These are phyloP conservation scores for Phytophthora vignae DNA, from an alignment of 352 stramenopile genomes.

Conservation along the genomic window DNA sequence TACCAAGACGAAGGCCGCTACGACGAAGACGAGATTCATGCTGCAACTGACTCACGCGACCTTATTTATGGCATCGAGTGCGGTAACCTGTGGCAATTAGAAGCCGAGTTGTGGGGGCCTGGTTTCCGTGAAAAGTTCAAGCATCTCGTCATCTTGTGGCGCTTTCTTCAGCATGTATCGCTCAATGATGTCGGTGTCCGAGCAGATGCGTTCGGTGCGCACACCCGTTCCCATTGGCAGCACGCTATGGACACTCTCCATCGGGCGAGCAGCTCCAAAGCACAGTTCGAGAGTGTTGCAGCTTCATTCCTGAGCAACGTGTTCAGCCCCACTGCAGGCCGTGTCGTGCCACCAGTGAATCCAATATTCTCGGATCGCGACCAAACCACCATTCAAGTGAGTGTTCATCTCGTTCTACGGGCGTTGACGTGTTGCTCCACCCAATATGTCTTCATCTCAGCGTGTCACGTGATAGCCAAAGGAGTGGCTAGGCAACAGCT, in stretches of 20 bases:
- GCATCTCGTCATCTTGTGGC: conserved; percentile 1
- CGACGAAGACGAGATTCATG: background rate
- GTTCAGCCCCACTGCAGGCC: background rate
- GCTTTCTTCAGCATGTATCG: background rate
- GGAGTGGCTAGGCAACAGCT: background rate
- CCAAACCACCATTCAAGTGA: background rate
- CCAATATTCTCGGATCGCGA: background rate
- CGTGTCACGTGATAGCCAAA: background rate
- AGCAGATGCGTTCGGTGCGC: background rate
- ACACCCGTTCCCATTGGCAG: background rate
- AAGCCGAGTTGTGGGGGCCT: background rate
- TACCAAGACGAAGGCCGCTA: background rate
- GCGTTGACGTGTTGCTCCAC: background rate
- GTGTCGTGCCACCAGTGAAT: background rate
- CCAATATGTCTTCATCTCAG: background rate
- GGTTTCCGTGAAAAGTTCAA: background rate
- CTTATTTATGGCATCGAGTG: background rate
- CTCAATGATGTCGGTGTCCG: background rate
- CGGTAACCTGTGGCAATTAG: background rate
- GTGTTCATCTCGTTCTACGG: background rate
- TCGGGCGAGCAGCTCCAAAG: background rate
- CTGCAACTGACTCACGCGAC: background rate
- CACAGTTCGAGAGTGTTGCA: background rate
- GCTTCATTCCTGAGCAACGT: background rate
- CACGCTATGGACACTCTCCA: background rate